Evolutionary conservation across 306 rosid genomes (phyloP).

Genomic region (Senna tora): DNA sequence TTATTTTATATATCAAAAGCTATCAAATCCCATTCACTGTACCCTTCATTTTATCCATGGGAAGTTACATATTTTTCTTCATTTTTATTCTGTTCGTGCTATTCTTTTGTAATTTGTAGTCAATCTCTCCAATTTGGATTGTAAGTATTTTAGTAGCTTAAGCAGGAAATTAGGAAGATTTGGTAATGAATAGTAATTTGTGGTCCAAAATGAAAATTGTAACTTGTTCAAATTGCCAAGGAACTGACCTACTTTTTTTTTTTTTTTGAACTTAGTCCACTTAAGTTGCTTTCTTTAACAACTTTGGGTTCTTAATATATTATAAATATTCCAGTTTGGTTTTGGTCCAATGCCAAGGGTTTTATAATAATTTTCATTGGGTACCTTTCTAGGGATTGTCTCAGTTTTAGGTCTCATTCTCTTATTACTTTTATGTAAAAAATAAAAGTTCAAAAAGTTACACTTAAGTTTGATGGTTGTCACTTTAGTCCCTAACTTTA

Average conservation of each 20-base stretch:
- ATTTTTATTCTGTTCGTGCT: not conserved
- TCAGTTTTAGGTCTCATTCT: not conserved
- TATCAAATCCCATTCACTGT: not conserved
- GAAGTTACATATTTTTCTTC: not conserved
- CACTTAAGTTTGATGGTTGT: too few species aligned
- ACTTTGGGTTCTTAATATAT: slow-evolving; percentile 35
- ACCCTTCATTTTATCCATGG: not conserved
- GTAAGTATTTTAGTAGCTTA: slow-evolving; percentile 24
- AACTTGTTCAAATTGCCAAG: slow-evolving; percentile 26
- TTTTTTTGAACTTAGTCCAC: too few species aligned
- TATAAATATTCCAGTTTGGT: slow-evolving; percentile 32
- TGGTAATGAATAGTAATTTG: slow-evolving; percentile 25
- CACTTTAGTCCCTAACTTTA: too few species aligned
- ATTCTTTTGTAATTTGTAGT: not conserved
- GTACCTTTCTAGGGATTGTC: slow-evolving; percentile 30
- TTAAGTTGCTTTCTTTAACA: not conserved
- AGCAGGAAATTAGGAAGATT: slow-evolving; percentile 16
- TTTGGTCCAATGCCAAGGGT: slow-evolving; percentile 12
- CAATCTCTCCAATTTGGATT: slow-evolving; percentile 13
- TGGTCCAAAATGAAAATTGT: slow-evolving; percentile 39
- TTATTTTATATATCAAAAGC: too few species aligned
- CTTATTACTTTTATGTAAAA: not conserved
- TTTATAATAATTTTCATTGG: slow-evolving; percentile 19
- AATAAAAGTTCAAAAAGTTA: not conserved
- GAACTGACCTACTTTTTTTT: slow-evolving; percentile 28